These are phyloP conservation scores for Sporothrix phasma DNA, from an alignment of 2,329 filamentous ascomycete genomes.

Conservation along the genomic window DNA sequence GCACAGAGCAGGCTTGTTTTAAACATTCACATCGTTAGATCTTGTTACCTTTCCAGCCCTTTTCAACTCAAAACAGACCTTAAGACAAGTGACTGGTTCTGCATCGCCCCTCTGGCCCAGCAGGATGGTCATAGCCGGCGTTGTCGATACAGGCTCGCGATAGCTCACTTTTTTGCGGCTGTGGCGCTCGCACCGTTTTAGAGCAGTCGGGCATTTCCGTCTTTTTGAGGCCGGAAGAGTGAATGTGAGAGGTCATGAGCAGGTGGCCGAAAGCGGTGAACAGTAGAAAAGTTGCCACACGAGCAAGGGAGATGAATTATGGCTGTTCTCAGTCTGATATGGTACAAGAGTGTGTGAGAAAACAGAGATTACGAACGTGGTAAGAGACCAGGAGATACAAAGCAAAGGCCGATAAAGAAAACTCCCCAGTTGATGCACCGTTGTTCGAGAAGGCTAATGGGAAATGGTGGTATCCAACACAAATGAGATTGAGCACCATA, in stretches of 20 bases:
- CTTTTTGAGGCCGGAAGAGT: neutral
- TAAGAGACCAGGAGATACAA: no score
- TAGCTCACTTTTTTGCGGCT: neutral
- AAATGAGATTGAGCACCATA: neutral
- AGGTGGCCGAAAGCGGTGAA: neutral
- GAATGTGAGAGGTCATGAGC: neutral
- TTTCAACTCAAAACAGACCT: neutral
- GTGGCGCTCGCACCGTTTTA: neutral
- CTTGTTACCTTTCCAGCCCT: neutral
- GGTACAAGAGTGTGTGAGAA: no score
- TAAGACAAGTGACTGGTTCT: neutral
- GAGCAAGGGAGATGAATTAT: no score
- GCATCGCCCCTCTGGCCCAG: no score
- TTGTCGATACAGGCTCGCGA: neutral
- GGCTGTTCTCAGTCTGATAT: neutral
- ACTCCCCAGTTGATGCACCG: constrained; percentile 9
- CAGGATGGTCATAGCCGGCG: no score
- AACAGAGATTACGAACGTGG: no score
- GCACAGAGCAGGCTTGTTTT: neutral
- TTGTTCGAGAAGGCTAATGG: neutral
- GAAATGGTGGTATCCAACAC: constrained; percentile 7
- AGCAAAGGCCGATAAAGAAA: neutral
- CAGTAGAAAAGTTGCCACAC: neutral
- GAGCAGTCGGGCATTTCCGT: neutral
- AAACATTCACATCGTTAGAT: neutral